Percentiles rank a stretch among this genome's conserved stretches.
phyloP scores from a whole-genome alignment of 495 filamentous ascomycete species.

The Aspergillus indologenus region DNA sequence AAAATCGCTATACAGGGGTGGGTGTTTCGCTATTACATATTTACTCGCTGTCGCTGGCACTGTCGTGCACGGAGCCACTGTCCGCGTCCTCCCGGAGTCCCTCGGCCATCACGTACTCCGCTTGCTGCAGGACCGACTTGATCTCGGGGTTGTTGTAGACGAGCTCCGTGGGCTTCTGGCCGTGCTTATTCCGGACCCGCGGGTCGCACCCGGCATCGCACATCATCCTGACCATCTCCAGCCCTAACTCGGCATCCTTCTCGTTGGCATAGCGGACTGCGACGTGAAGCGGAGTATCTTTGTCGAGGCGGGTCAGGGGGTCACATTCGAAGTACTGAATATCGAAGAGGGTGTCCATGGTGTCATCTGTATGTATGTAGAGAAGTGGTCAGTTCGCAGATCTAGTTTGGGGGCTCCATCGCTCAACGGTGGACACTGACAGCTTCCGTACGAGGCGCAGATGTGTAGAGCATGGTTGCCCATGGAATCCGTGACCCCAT shows the following conservation, averaged over 20 bases:
- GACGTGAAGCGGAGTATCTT: slow-evolving; percentile 86
- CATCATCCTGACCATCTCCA: slow-evolving; percentile 79
- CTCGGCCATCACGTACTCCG: slow-evolving; percentile 64
- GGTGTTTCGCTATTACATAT: not conserved
- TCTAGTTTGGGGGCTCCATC: not conserved
- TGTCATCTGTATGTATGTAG: slow-evolving; percentile 61
- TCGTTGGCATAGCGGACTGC: slow-evolving; percentile 82
- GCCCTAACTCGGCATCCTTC: slow-evolving; percentile 60
- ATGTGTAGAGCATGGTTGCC: slow-evolving; percentile 88
- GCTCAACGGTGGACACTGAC: slow-evolving; percentile 47
- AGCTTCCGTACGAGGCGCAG: slow-evolving; percentile 81
- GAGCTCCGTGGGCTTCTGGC: slow-evolving; percentile 41
- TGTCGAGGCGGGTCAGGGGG: slow-evolving; percentile 72
- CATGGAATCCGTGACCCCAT: slow-evolving; percentile 75
- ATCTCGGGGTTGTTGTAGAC: slow-evolving; percentile 62
- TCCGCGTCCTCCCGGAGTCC: slow-evolving; percentile 34
- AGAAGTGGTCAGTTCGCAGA: not conserved
- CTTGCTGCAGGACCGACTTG: slow-evolving; percentile 64
- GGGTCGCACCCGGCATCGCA: slow-evolving; percentile 88
- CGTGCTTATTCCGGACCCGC: slow-evolving; percentile 46
- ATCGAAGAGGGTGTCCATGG: slow-evolving; percentile 89
- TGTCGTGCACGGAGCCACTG: slow-evolving; percentile 32
- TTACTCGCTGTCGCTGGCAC: slow-evolving; percentile 45
- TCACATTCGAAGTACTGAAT: slow-evolving; percentile 94
- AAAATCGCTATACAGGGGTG: slow-evolving; percentile 3